Conservation (phyloP, 345 rosid genomes). For the Citrus sinensis region DVS_A1.0 CM039163.1:6457001-6457500, state of each 20-base stretch:
- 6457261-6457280: too few species aligned
- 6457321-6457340: too few species aligned
- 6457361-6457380: too few species aligned
- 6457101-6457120: background rate
- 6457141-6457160: background rate
- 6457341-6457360: too few species aligned
- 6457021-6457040: background rate
- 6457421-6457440: too few species aligned
- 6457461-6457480: too few species aligned
- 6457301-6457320: too few species aligned
- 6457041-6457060: background rate
- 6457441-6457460: too few species aligned
- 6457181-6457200: background rate
- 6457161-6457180: background rate
- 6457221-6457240: background rate
- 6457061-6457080: background rate
- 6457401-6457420: too few species aligned
- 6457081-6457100: background rate
- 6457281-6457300: too few species aligned
- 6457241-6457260: background rate
- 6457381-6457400: too few species aligned
- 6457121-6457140: background rate
- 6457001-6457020: conserved; percentile 3
- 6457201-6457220: background rate
- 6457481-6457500: too few species aligned